Base-by-base conservation (phyloP, 108 stramenopile species). In the Discostella pseudostelligera region DNA sequence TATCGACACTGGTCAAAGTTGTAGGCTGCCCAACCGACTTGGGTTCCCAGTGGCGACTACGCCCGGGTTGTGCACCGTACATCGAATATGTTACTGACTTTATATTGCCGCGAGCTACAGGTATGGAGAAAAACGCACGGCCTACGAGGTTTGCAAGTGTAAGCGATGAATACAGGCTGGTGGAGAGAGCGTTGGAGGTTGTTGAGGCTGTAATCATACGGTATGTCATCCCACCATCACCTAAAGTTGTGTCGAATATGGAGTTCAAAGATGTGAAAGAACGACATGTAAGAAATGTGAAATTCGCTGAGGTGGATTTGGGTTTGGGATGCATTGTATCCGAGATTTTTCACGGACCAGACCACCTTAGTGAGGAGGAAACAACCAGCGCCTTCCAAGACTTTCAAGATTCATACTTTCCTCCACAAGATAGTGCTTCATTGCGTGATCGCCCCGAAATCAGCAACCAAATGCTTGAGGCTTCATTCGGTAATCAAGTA, bases 61-160 rank as follows among this genome's bases (percentile, higher is more conserved):
- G 87, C 14, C 63, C 87, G 19, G 93, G 93, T 13, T 84, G 81
- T 60, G 57, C 87, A 19, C 89, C 93, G 4, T 94, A 94, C 57
- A 62, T 94, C 21, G 89, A 90, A 74, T 90, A 87, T 62, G 84
- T 88, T 1, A 69, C 71, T 16, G 62, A 86, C 43, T 91, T 85
- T 56, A 76, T 94, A 14, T 72, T 94, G 28, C 89, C 89, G 0
- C 70, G 88, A 50, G 82, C 81, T 16, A 53, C 78, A 36, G 86
- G 84, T 10, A 51, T 65, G n/a, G 57, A 78, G 5, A 72, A 65
- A 29, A 56, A 75, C 32, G 59, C 55, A 5, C 59, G 58, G 17
- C 37, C 49, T 46, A 78, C 65, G 63, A 74, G 36, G 81, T 94
- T 80, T 75, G 85, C 78, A 43, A 71, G 73, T 20, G 60, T 56